phyloP scores from a whole-genome alignment of 192 early-diverging fungal genomes.

The Coemansia sp. region DNA sequence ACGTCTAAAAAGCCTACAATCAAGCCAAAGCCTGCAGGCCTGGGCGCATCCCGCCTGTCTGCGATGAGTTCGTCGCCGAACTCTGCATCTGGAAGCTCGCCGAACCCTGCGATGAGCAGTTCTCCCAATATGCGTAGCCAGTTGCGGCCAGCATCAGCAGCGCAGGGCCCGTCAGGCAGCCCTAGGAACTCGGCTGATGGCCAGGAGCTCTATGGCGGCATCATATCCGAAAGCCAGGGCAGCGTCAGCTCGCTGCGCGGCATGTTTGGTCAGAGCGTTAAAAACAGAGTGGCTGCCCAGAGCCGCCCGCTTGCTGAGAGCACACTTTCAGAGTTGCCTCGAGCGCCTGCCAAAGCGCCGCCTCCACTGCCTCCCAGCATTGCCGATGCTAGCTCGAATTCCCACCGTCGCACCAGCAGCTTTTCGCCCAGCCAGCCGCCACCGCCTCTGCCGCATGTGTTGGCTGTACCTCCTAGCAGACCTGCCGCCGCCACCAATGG shows the following conservation, averaged over 20 bases:
- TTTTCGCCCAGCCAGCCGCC: conserved; percentile 21
- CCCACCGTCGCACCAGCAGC: conserved; percentile 24
- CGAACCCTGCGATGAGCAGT: conserved; percentile 4
- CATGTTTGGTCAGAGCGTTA: conserved; percentile 48
- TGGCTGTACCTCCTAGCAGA: conserved; percentile 7
- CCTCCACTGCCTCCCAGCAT: conserved; percentile 16
- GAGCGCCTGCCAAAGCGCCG: conserved; percentile 19
- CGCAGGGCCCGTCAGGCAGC: background rate
- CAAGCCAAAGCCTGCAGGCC: conserved; percentile 33
- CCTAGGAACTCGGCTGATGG: conserved; percentile 31
- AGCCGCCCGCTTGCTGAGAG: conserved; percentile 6
- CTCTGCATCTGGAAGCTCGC: conserved; percentile 3
- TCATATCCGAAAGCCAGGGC: conserved; percentile 50
- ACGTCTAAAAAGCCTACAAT: conserved; percentile 47
- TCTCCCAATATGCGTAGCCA: conserved; percentile 17
- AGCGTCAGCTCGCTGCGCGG: conserved; percentile 52
- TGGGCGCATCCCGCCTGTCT: conserved; percentile 19
- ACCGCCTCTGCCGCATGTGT: conserved; percentile 34
- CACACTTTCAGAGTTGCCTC: conserved; percentile 18
- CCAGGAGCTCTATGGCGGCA: conserved; percentile 17
- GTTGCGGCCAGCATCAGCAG: conserved; percentile 10
- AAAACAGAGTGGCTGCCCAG: conserved; percentile 20
- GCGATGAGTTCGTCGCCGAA: conserved; percentile 26
- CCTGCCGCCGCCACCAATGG: conserved; percentile 5
- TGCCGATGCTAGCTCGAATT: background rate